Evolutionary conservation across 1,284 basidiomycete species (phyloP).

Genomic region (Boletus albobrunnescens): DNA sequence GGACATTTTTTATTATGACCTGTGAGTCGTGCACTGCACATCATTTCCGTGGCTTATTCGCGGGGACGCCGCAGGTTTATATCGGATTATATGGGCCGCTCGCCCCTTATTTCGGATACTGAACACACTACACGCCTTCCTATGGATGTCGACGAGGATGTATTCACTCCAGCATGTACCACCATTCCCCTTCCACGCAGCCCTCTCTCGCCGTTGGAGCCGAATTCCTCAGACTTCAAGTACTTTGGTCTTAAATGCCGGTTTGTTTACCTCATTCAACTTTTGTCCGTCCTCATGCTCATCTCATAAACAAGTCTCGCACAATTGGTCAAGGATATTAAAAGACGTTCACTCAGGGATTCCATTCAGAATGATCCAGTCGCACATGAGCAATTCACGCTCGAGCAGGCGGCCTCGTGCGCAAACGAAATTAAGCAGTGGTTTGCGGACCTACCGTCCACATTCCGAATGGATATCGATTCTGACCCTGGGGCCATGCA

Average conservation of each 20-base stretch:
- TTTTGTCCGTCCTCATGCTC: slow-evolving; percentile 5
- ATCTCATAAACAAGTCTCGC: slow-evolving; percentile 34
- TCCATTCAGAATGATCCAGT: slow-evolving; percentile 32
- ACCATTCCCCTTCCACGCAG: slow-evolving; percentile 38
- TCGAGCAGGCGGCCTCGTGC: slow-evolving; percentile 56
- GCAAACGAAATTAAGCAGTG: slow-evolving; percentile 55
- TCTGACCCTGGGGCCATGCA: slow-evolving; percentile 26
- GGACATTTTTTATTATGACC: slow-evolving; percentile 68
- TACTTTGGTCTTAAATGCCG: slow-evolving; percentile 48
- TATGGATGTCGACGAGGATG: slow-evolving; percentile 49
- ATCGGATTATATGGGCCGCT: slow-evolving; percentile 59
- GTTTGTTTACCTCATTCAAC: slow-evolving; percentile 29
- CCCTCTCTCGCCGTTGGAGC: slow-evolving; percentile 27
- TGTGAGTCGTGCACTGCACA: slow-evolving; percentile 43
- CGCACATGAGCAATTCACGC: slow-evolving; percentile 37
- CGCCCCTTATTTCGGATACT: slow-evolving; percentile 47
- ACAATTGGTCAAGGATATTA: slow-evolving; percentile 48
- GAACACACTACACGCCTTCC: slow-evolving; percentile 34
- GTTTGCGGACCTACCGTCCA: slow-evolving; percentile 47
- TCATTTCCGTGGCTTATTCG: slow-evolving; percentile 9
- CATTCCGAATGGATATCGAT: slow-evolving; percentile 38
- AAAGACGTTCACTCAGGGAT: slow-evolving; percentile 42
- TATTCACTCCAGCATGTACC: slow-evolving; percentile 44
- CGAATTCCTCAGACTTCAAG: slow-evolving; percentile 33
- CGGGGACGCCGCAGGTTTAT: slow-evolving; percentile 47